phyloP scores from a whole-genome alignment of 139 green algal genomes.

The Penium margaritaceum region DNA sequence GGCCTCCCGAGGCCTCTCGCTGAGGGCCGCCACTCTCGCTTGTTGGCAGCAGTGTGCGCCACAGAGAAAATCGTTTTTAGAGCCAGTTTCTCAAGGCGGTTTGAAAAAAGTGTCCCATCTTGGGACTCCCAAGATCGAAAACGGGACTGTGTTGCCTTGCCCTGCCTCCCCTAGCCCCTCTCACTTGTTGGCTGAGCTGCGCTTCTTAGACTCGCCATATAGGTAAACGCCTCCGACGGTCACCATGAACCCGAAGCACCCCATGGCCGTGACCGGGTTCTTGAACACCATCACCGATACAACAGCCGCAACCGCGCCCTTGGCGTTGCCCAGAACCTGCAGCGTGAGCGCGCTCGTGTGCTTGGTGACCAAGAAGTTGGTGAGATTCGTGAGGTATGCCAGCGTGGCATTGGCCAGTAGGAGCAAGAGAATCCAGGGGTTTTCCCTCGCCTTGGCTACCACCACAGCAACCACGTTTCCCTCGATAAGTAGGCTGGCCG shows the following conservation, averaged over 20 bases:
- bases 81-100: too few species aligned
- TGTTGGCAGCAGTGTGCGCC: too few species aligned
- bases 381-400: conserved; percentile 88
- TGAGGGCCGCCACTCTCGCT: too few species aligned
- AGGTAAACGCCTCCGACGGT: conserved; percentile 67
- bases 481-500: conserved; percentile 65
- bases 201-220: conserved; percentile 54
- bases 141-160: too few species aligned
- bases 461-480: conserved; percentile 28
- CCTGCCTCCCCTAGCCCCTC: too few species aligned
- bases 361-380: conserved; percentile 93
- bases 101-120: too few species aligned
- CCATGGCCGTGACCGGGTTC: conserved; percentile 72
- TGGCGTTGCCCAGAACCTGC: conserved; percentile 85
- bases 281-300: conserved; percentile 73
- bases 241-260: conserved; percentile 69
- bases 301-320: conserved; percentile 78
- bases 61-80: too few species aligned
- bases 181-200: too few species aligned
- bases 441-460: neutral
- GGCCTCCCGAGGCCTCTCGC: too few species aligned
- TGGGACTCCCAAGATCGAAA: too few species aligned
- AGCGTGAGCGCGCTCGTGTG: conserved; percentile 83
- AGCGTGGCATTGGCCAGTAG: conserved; percentile 69
- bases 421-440: conserved; percentile 49